Evolutionary conservation across 805 yeast genomes (phyloP).

Genomic region (Saccharomycopsis sp.): DNA sequence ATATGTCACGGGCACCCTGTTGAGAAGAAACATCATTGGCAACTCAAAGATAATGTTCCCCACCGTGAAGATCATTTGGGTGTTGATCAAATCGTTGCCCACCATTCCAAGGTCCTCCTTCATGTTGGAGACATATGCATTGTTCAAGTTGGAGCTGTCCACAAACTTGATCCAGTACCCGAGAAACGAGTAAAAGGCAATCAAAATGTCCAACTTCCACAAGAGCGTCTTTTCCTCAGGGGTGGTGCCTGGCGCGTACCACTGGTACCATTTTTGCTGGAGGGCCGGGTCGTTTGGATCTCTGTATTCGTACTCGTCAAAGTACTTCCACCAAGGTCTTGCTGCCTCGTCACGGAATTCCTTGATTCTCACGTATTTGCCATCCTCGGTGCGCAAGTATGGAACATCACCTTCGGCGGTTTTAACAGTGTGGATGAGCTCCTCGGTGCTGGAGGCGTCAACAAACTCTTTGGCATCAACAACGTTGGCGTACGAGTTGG

Average conservation of each 20-base stretch:
- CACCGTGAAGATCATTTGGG: constrained; percentile 48
- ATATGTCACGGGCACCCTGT: constrained; percentile 46
- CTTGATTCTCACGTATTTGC: constrained; percentile 7
- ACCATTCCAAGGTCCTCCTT: constrained; percentile 44
- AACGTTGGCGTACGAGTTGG: constrained; percentile 8
- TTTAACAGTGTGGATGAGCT: not conserved
- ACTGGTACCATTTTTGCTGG: constrained; percentile 38
- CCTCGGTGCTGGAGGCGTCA: not conserved
- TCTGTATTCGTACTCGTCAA: constrained; percentile 55
- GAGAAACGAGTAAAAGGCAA: constrained; percentile 47
- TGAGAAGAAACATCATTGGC: constrained; percentile 51
- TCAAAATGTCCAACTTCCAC: constrained; percentile 45
- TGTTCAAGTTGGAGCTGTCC: constrained; percentile 50
- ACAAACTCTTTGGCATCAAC: not conserved
- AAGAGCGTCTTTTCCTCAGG: constrained; percentile 38
- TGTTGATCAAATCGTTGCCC: constrained; percentile 54
- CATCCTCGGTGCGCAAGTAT: constrained; percentile 3
- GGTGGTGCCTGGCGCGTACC: constrained; percentile 24
- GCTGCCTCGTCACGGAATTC: constrained; percentile 34
- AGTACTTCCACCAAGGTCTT: constrained; percentile 37
- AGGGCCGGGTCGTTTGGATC: constrained; percentile 28
- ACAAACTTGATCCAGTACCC: constrained; percentile 64
- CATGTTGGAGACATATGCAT: constrained; percentile 63
- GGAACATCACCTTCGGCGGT: constrained; percentile 1
- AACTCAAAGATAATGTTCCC: constrained; percentile 55